Evolutionary conservation across 306 rosid genomes (phyloP).

Genomic region (Vigna hirtella): DNA sequence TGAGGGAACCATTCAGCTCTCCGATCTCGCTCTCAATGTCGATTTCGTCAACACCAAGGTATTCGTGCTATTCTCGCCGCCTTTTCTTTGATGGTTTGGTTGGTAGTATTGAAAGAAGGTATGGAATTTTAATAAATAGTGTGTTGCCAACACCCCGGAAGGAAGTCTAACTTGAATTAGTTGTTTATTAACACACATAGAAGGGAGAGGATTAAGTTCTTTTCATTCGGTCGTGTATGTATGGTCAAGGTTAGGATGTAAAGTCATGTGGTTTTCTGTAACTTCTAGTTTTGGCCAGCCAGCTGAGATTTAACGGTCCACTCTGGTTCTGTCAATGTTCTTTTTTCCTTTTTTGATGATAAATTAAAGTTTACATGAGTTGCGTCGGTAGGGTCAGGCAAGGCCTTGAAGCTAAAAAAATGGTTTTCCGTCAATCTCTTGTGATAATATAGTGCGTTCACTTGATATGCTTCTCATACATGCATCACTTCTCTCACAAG

Average conservation of each 20-base stretch:
- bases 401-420: background rate
- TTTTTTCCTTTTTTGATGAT: background rate
- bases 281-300: background rate
- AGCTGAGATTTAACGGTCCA: conserved; percentile 13
- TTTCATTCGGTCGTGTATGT: background rate
- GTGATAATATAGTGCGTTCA: background rate
- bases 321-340: background rate
- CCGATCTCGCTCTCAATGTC: conserved; percentile 86
- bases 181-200: background rate
- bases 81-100: background rate
- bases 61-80: background rate
- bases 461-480: background rate
- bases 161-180: background rate
- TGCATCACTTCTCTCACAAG: conserved; percentile 16
- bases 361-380: background rate
- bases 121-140: background rate
- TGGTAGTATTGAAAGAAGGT: background rate
- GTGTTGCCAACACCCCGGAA: background rate
- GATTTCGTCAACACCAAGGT: conserved; percentile 87
- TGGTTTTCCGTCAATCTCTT: background rate
- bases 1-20: conserved; percentile 88
- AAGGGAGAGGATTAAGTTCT: background rate
- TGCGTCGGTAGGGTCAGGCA: background rate
- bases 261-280: background rate
- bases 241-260: background rate